Base-by-base conservation (phyloP, 768 basidiomycete species). In the Russula sp. region DNA sequence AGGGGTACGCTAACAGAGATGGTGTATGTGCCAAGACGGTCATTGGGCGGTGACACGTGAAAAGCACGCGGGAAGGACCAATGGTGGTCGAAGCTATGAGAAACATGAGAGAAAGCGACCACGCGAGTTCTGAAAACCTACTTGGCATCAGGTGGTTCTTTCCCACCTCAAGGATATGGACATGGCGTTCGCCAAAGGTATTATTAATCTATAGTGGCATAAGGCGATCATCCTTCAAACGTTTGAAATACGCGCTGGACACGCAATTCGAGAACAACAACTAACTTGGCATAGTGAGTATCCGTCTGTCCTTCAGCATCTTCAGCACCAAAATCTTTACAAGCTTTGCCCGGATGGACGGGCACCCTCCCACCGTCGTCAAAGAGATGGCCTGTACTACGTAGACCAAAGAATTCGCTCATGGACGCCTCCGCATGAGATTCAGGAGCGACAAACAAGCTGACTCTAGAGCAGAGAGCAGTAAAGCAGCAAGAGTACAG, bases 1-100 rank as follows among this genome's bases (percentile, higher is more conserved):
- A 79, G 64, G 4, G 87, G 86, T 10, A 75, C 69, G 62, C 75
- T 75, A 22, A 89, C 69, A 48, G 84, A 78, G 16, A 87, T 76
- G 3, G 75, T 80, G 73, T 89, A 89, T 70, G 77, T 85, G 0
- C 87, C 87, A 27, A 79, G 76, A 4, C 87, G 79, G 67, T 87
- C 84, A 70, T 88, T 89, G 77, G 88, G 88, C 0, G 88, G 86
- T 0, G 87, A 89, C 51, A 89, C 87, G 67, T 89, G 87, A 70
- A 89, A 90, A 64, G 81, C 78, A 27, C 87, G 83, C 20, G 76
- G 77, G 59, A 89, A 82, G 0, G 81, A 84, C 85, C 86, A 89
- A 59, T 84, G 80, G 65, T 85, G 80, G 59, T 84, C 77, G 64
- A 79, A 83, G 0, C 84, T 84, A 67, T 27, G 22, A 1, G 54